A percentile compares a stretch with the other conserved stretches of the same genome.
These are phyloP conservation scores for Hygrophorus pudorinus DNA, from an alignment of 768 basidiomycete genomes.

Conservation along the genomic window DNA sequence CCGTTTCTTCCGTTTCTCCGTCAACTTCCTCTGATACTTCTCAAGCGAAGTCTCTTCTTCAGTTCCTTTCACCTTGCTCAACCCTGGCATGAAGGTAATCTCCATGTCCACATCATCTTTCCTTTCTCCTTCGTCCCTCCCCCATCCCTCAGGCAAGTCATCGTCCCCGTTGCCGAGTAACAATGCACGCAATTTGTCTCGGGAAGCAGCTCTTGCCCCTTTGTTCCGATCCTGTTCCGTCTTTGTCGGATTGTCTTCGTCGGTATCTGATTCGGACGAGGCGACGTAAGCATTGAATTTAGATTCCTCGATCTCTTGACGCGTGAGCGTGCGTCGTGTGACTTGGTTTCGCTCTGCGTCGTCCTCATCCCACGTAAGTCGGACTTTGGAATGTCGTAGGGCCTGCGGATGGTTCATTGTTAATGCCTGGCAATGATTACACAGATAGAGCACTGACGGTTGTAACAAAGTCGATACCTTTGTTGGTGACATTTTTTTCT, in stretches of 20 bases:
- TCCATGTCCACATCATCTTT: slow-evolving; percentile 75
- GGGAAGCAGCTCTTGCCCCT: slow-evolving; percentile 33
- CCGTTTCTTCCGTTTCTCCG: slow-evolving; percentile 76
- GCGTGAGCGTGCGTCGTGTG: slow-evolving; percentile 68
- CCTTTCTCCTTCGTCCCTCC: slow-evolving; percentile 29
- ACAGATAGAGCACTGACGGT: slow-evolving; percentile 51
- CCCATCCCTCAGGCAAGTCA: slow-evolving; percentile 81
- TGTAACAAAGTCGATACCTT: slow-evolving; percentile 82
- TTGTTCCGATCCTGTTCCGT: slow-evolving; percentile 17
- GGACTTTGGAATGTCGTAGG: slow-evolving; percentile 94
- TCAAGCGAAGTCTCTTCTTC: slow-evolving; percentile 78
- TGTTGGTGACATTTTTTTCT: slow-evolving; percentile 48
- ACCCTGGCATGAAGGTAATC: slow-evolving; percentile 87
- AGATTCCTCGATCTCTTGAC: slow-evolving; percentile 82
- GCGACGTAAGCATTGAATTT: slow-evolving; percentile 81
- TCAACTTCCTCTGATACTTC: slow-evolving; percentile 81
- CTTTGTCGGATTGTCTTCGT: slow-evolving; percentile 13
- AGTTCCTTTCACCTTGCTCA: slow-evolving; percentile 41
- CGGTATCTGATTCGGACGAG: slow-evolving; percentile 47
- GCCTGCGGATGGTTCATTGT: slow-evolving; percentile 40
- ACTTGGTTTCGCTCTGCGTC: slow-evolving; percentile 78
- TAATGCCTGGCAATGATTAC: neutral
- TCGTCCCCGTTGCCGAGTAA: slow-evolving; percentile 60
- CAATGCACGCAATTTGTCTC: slow-evolving; percentile 68
- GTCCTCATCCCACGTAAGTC: slow-evolving; percentile 97